These are phyloP conservation scores for Epichloe typhina DNA, from an alignment of 2,329 filamentous ascomycete species.

Conservation along the genomic window DNA sequence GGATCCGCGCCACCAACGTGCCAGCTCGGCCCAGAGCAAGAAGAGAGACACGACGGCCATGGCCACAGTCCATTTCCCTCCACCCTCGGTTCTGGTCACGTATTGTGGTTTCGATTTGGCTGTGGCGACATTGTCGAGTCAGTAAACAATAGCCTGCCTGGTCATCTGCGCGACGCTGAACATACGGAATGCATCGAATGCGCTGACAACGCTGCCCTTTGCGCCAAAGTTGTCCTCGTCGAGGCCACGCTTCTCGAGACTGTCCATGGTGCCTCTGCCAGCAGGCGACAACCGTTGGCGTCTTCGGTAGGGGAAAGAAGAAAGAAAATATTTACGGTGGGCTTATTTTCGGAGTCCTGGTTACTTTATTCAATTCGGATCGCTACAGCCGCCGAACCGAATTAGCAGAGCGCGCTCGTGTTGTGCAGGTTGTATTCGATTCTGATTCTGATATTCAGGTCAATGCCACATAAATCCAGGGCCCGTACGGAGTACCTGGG, in stretches of 20 bases:
- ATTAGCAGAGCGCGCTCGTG: not conserved
- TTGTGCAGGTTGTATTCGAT: too few species aligned
- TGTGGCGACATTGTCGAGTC: conserved; percentile 23
- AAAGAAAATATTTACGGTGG: not conserved
- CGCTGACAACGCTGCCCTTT: conserved; percentile 57
- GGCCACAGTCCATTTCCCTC: conserved; percentile 85
- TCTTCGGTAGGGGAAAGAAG: not conserved
- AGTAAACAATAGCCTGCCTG: not conserved
- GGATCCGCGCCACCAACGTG: conserved; percentile 69
- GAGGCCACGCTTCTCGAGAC: conserved; percentile 51
- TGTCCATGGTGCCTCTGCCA: conserved; percentile 49
- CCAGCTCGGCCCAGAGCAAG: conserved; percentile 66
- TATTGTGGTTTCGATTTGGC: conserved; percentile 95
- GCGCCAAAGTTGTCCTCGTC: conserved; percentile 73
- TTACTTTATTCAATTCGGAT: not conserved
- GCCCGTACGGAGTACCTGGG: not conserved
- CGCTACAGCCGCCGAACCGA: not conserved
- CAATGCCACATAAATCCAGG: not conserved
- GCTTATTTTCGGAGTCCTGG: not conserved
- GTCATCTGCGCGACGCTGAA: conserved; percentile 1
- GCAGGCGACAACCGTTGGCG: not conserved
- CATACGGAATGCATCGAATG: conserved; percentile 96
- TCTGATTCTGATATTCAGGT: too few species aligned
- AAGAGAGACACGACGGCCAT: conserved; percentile 63
- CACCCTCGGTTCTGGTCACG: conserved; percentile 67